Evolutionary conservation across 192 early-diverging fungal genomes (phyloP), one percentile per base, ranked within the genome.

Genomic region (Backusella tarrabulga): DNA sequence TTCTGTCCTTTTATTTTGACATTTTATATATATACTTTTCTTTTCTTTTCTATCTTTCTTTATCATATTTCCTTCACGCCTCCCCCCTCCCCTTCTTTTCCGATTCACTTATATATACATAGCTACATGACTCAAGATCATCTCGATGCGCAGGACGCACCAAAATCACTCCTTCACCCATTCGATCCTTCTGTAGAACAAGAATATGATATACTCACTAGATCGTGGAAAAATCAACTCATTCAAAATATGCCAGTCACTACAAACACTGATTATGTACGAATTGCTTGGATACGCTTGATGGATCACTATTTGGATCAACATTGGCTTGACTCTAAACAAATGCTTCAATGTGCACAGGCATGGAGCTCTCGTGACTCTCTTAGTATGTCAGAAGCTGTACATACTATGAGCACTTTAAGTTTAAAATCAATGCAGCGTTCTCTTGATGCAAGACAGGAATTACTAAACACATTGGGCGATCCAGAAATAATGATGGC

Each of bases 281-380:
- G 76, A 15, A 21, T 56, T 12, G 44, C 52, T 15, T 77, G 76
- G 67, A 38, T 77, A 52, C 34, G 76, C 1, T 34, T 77, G 19
- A 71, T 77, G 44, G 66, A 77, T 23, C 67, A 67, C 6, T 77
- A 71, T 70, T 68, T 77, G 5, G 76, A 77, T 38, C 76, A 77
- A 29, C 68, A 77, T 17, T 77, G 76, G 76, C 32, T 77, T 29
- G 76, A 77, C 38, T 77, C 76, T 23, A 67, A 77, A 38, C 68
- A 71, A 21, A 77, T 77, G 76, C 68, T 77, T 15, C 76, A 77
- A 40, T 77, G 76, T 40, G 76, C 76, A 40, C 68, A 71, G 14
- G 76, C 76, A 50, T 77, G 76, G 76, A 77, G 66, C 34, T 23
- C 68, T 1, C 67, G 44, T 36, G 66, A 67, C 38, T 34, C 44